Evolutionary conservation across 2,329 filamentous ascomycete species (phyloP), one percentile per base, ranked within the genome.

Genomic region (Penicillium palitans): DNA sequence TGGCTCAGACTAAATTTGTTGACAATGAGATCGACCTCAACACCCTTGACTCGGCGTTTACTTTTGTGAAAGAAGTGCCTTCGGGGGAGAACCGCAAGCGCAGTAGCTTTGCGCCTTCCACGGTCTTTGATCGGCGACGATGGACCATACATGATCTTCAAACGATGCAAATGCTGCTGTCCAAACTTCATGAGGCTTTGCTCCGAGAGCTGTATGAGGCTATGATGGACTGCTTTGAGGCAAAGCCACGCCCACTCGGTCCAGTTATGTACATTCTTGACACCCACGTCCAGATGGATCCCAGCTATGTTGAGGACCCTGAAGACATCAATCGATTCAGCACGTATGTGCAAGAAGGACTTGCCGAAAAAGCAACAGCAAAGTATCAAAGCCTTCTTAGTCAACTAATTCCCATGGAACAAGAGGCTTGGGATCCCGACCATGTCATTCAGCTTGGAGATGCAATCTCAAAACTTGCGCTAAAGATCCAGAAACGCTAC

Each of bases 401-500:
- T 58, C 86, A 88, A 61, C 85, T 93, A 68, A 87, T 99, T 1
- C 92, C 93, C 1, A 84, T 89, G 35, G 85, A 88, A 55, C 88
- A 91, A 66, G 87, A 92, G 63, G 84, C 90, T 50, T 97, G 95
- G 93, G 87, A 97, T 66, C 93, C 96, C 72, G 89, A 85, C 62
- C 91, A 98, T 74, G 89, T 98, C 57, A 91, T 97, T 59, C 86
- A 93, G 70, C 84, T 99, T 25, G 92, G 93, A 17, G 91, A 95
- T 71, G 86, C 87, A 0, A 91, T 98, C 6, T 88, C 91, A 49
- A 92, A 90, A 65, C 81, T 97, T 33, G 91, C 90, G 62, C 88
- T 96, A 68, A 90, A 89, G 71, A 96, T 97, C 52, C 89, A 92
- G 74, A 98, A 98, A 77, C 87, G 93, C 49, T 99, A 96, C 76